These are phyloP conservation scores for Citrus reticulata DNA, from an alignment of 345 rosid species.

Conservation along the genomic window DNA sequence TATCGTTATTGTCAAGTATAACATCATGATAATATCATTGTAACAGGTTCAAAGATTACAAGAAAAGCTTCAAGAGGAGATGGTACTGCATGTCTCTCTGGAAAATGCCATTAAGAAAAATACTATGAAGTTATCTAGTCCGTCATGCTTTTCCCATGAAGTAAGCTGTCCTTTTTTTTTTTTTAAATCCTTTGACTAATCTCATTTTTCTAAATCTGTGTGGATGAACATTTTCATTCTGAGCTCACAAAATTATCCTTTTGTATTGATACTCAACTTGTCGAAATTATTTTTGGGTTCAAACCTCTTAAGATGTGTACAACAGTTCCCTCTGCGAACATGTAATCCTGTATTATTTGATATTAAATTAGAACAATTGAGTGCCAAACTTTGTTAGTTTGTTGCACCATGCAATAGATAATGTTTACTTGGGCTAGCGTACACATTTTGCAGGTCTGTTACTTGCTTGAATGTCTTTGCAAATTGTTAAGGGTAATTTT, in stretches of 20 bases:
- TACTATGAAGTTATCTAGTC: constrained; percentile 39
- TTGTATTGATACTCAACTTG: background rate
- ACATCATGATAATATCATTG: constrained; percentile 12
- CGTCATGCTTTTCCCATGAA: constrained; percentile 52
- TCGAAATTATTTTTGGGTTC: background rate
- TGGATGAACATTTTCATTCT: background rate
- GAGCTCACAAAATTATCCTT: background rate
- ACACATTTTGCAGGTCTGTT: no score
- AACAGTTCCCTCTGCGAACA: background rate
- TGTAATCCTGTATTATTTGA: background rate
- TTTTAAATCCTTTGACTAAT: background rate
- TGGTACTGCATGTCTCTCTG: constrained; percentile 54
- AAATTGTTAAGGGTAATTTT: background rate
- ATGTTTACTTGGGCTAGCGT: background rate
- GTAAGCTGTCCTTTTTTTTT: constrained; percentile 27
- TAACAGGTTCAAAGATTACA: constrained; percentile 67
- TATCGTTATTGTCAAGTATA: background rate
- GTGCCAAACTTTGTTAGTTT: background rate
- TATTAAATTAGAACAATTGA: background rate
- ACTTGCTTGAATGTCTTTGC: no score
- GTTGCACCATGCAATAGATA: background rate
- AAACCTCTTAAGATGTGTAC: background rate
- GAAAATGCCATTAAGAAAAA: constrained; percentile 54
- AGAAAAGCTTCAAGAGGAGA: constrained; percentile 66
- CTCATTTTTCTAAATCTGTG: background rate